Conservation (phyloP, 1,284 basidiomycete genomes). For the Schizophyllum amplum region DNA sequence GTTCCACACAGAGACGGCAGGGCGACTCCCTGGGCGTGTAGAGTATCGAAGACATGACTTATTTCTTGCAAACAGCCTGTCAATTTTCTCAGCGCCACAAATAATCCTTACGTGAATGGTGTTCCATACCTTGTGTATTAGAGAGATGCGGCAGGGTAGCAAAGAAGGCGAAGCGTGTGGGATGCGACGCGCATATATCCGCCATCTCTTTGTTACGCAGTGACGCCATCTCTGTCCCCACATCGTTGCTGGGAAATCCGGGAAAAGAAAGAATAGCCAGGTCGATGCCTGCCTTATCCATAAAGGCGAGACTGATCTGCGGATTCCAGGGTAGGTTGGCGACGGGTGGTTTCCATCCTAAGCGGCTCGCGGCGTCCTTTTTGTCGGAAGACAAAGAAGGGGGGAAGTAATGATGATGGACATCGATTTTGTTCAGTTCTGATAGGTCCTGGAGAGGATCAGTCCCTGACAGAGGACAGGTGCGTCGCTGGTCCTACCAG, state of each 20-base stretch:
- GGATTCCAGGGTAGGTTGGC: conserved; percentile 62
- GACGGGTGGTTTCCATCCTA: conserved; percentile 53
- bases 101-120: background rate
- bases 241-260: conserved; percentile 36
- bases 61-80: conserved; percentile 52
- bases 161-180: conserved; percentile 57
- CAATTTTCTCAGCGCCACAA: background rate
- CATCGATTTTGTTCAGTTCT: conserved; percentile 33
- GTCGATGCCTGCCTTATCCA: conserved; percentile 50
- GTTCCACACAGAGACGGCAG: conserved; percentile 56
- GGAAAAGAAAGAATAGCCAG: conserved; percentile 60
- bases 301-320: conserved; percentile 43
- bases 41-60: conserved; percentile 44
- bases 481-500: background rate
- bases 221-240: conserved; percentile 35
- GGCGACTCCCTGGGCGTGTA: conserved; percentile 53
- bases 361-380: conserved; percentile 28
- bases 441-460: background rate
- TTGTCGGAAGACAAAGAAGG: conserved; percentile 31
- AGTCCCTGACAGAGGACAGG: background rate
- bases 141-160: conserved; percentile 52
- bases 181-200: conserved; percentile 37
- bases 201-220: conserved; percentile 39
- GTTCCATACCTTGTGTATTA: conserved; percentile 43
- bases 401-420: conserved; percentile 69